Percentiles rank a stretch among this genome's conserved stretches.
These are phyloP conservation scores for Pythium sp. DNA, from an alignment of 352 stramenopile species.

Conservation along the genomic window DNA sequence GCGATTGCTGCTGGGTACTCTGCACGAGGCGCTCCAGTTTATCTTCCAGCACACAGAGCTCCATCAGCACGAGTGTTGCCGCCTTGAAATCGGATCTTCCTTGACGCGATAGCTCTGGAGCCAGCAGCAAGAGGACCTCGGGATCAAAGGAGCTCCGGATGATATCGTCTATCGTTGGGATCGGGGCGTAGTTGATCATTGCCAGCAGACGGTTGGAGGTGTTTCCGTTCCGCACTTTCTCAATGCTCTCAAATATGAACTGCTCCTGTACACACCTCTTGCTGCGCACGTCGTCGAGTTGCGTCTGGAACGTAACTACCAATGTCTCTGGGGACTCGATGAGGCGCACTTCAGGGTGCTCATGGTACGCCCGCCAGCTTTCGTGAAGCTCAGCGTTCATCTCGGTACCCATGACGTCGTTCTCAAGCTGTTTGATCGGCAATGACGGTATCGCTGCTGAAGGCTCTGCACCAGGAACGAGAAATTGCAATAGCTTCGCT, in stretches of 20 bases:
- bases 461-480: background rate
- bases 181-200: conserved; percentile 23
- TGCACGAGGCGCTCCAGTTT: conserved; percentile 44
- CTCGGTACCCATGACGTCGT: conserved; percentile 26
- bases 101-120: conserved; percentile 22
- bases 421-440: conserved; percentile 21
- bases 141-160: conserved; percentile 36
- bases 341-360: conserved; percentile 15
- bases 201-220: conserved; percentile 18
- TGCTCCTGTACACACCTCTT: background rate
- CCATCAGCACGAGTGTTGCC: conserved; percentile 32
- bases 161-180: conserved; percentile 35
- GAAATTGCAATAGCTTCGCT: conserved; percentile 13
- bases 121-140: conserved; percentile 27
- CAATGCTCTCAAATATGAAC: conserved; percentile 3
- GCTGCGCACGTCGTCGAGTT: conserved; percentile 23
- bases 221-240: background rate
- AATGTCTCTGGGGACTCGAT: conserved; percentile 1
- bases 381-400: conserved; percentile 41
- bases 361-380: conserved; percentile 43
- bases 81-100: conserved; percentile 22
- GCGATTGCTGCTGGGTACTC: background rate
- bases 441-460: conserved; percentile 3
- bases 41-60: conserved; percentile 77
- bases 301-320: conserved; percentile 8